These are phyloP conservation scores for Sextonia rubra DNA, from an alignment of 164 flowering plant species.

Conservation along the genomic window DNA sequence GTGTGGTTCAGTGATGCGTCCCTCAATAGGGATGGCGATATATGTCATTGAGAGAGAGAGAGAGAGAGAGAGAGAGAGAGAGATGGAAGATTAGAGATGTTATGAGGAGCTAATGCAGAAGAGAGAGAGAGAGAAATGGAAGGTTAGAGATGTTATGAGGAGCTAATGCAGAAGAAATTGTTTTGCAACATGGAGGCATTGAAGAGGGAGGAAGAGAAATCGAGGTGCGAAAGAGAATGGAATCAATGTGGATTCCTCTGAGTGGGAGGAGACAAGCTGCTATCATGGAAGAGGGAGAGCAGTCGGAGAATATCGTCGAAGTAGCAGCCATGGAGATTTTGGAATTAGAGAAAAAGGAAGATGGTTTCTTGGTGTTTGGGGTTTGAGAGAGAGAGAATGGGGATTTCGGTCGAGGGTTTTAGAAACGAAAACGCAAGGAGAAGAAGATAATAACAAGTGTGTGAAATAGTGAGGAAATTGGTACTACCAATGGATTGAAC, in stretches of 20 bases:
- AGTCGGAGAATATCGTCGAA: conserved; percentile 33
- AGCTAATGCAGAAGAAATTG: neutral
- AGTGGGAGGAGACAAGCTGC: conserved; percentile 36
- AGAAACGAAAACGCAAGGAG: neutral
- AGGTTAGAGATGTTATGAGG: conserved; percentile 6
- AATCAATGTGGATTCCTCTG: conserved; percentile 12
- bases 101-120: neutral
- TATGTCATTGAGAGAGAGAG: neutral
- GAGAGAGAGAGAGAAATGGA: too few relatives aligned
- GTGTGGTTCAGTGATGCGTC: too few relatives aligned
- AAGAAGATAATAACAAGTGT: neutral
- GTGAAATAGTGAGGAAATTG: too few relatives aligned
- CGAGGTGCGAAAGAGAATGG: conserved; percentile 17
- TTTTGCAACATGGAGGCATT: neutral
- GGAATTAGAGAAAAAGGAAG: too few relatives aligned
- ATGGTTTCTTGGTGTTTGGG: neutral
- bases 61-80: conserved; percentile 9
- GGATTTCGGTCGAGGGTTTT: neutral
- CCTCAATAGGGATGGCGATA: too few relatives aligned
- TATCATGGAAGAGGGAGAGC: conserved; percentile 29
- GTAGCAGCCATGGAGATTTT: conserved; percentile 12
- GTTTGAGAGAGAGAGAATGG: neutral
- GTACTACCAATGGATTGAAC: too few relatives aligned
- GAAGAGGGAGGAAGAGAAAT: conserved; percentile 11
- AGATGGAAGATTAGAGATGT: conserved; percentile 7